Conservation (phyloP, 192 early-diverging fungal genomes). For the Podochytrium sp. region DNA sequence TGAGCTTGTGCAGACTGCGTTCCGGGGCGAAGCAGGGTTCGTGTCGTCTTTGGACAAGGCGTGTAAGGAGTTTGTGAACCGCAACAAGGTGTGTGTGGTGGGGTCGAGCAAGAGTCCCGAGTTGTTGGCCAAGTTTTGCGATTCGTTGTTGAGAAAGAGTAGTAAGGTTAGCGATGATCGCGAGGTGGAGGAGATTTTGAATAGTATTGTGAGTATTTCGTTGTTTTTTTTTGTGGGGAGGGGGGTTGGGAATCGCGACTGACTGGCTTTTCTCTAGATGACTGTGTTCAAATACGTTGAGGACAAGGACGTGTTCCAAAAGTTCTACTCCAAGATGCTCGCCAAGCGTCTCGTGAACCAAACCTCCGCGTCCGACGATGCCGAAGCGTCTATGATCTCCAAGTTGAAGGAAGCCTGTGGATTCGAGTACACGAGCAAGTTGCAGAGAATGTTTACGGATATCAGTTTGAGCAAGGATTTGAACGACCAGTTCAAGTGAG, state of each 20-base stretch:
- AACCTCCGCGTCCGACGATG: constrained; percentile 87
- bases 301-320: constrained; percentile 98
- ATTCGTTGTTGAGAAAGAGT: constrained; percentile 86
- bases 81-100: constrained; percentile 79
- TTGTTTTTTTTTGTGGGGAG: neutral
- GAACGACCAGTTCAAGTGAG: constrained; percentile 81
- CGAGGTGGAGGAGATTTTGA: constrained; percentile 72
- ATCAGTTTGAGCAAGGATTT: constrained; percentile 90
- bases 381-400: constrained; percentile 93
- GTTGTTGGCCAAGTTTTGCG: constrained; percentile 88
- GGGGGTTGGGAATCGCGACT: neutral
- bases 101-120: constrained; percentile 78
- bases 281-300: constrained; percentile 95
- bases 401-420: constrained; percentile 89
- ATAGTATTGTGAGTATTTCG: constrained; percentile 66
- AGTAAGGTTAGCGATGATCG: constrained; percentile 74
- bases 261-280: constrained; percentile 57
- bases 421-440: constrained; percentile 91
- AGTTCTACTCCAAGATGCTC: constrained; percentile 92
- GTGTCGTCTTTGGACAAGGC: constrained; percentile 91
- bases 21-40: constrained; percentile 84
- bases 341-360: constrained; percentile 91
- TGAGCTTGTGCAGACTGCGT: constrained; percentile 75
- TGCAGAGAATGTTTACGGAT: constrained; percentile 96
- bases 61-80: constrained; percentile 92